A percentile compares a stretch with the other conserved stretches of the same genome.
Evolutionary conservation across 2,329 filamentous ascomycete species (phyloP).

Genomic region (Claviceps africana): DNA sequence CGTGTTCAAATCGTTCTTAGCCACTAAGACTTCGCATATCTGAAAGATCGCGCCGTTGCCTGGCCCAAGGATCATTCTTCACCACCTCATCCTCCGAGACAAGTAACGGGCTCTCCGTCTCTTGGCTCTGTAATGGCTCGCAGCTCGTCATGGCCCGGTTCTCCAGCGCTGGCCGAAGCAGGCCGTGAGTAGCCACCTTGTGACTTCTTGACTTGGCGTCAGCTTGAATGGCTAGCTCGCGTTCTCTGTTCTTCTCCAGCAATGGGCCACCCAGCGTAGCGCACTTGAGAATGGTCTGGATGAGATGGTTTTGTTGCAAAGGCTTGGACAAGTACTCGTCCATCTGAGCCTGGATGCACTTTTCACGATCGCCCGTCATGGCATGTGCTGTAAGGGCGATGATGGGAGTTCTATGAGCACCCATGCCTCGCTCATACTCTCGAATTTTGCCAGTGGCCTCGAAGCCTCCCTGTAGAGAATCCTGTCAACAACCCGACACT

Average conservation of each 20-base stretch:
- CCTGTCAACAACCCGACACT: slow-evolving; percentile 19
- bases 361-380: slow-evolving; percentile 96
- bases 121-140: slow-evolving; percentile 39
- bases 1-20: slow-evolving; percentile 8
- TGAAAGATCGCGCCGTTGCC: slow-evolving; percentile 31
- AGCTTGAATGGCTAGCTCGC: slow-evolving; percentile 38
- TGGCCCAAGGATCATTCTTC: slow-evolving; percentile 31
- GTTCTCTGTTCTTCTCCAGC: slow-evolving; percentile 59
- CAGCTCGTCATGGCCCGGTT: slow-evolving; percentile 56
- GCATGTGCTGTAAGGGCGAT: slow-evolving; percentile 95
- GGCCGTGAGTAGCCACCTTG: slow-evolving; percentile 20
- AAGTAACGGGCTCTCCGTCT: slow-evolving; percentile 48
- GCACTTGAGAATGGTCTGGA: slow-evolving; percentile 94
- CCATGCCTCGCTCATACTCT: slow-evolving; percentile 77
- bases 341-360: slow-evolving; percentile 98
- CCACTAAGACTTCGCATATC: slow-evolving; percentile 25
- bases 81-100: slow-evolving; percentile 25
- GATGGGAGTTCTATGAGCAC: slow-evolving; percentile 75
- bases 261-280: slow-evolving; percentile 78
- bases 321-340: slow-evolving; percentile 97
- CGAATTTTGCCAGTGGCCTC: slow-evolving; percentile 94
- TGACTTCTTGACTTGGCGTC: slow-evolving; percentile 32
- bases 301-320: slow-evolving; percentile 89
- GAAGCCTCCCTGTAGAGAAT: slow-evolving; percentile 61
- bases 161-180: slow-evolving; percentile 31